Percentiles rank a stretch among this genome's conserved stretches.
These are phyloP conservation scores for Umbelopsis sp. DNA, from an alignment of 371 early-diverging fungal genomes.

Conservation along the genomic window DNA sequence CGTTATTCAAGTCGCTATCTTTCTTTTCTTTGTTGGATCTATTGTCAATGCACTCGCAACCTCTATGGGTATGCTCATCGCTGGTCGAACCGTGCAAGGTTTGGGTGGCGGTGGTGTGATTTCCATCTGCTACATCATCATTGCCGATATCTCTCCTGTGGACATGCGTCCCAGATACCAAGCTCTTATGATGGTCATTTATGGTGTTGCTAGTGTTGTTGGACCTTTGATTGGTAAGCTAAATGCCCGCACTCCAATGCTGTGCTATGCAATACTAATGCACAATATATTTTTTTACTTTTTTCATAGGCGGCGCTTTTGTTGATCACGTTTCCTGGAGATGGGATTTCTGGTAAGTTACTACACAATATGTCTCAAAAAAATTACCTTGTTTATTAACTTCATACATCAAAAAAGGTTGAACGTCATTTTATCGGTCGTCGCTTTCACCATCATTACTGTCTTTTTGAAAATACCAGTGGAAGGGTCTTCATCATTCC, in stretches of 20 bases:
- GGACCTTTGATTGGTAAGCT: constrained; percentile 61
- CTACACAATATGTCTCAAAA: not conserved
- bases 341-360: constrained; percentile 64
- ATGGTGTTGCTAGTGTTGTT: constrained; percentile 71
- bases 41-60: constrained; percentile 55
- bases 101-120: constrained; percentile 74
- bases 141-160: constrained; percentile 73
- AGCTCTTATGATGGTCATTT: constrained; percentile 61
- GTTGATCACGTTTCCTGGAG: constrained; percentile 68
- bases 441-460: constrained; percentile 50
- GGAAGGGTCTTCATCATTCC: constrained; percentile 35
- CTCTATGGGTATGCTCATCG: constrained; percentile 64
- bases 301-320: constrained; percentile 70
- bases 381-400: constrained; percentile 27
- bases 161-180: constrained; percentile 70
- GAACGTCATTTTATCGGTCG: constrained; percentile 73
- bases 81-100: constrained; percentile 73
- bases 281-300: no score
- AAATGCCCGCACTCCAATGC: no score
- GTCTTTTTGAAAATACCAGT: constrained; percentile 51
- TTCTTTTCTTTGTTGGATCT: constrained; percentile 58
- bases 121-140: constrained; percentile 72
- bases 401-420: constrained; percentile 54
- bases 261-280: no score
- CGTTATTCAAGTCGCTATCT: constrained; percentile 46